These are phyloP conservation scores for Amaranthus tricolor DNA, from an alignment of 179 eudicot genomes.

Conservation along the genomic window DNA sequence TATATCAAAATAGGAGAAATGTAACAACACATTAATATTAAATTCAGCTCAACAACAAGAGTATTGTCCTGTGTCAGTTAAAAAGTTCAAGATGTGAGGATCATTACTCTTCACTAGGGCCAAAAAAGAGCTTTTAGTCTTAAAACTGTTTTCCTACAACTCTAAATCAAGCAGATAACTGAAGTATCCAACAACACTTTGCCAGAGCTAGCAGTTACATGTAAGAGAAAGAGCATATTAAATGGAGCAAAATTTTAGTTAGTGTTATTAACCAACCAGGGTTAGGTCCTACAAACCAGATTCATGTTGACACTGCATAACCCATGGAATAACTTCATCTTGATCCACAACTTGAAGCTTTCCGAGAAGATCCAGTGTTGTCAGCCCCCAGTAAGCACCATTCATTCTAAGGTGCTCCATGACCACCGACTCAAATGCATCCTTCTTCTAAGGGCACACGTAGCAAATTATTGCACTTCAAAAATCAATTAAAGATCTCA, in stretches of 20 bases:
- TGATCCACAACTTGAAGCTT: slow-evolving; percentile 65
- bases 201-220: not conserved
- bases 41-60: not conserved
- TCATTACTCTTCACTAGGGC: not conserved
- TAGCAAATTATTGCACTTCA: slow-evolving; percentile 12
- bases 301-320: slow-evolving; percentile 92
- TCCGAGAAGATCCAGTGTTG: slow-evolving; percentile 74
- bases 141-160: not conserved
- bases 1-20: not conserved
- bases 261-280: not conserved
- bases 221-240: not conserved
- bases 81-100: not conserved
- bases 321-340: slow-evolving; percentile 79
- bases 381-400: slow-evolving; percentile 97
- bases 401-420: slow-evolving; percentile 85
- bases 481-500: not conserved
- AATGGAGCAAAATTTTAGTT: not conserved
- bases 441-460: slow-evolving; percentile 53
- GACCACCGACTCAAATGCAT: slow-evolving; percentile 67
- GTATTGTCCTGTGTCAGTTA: not conserved
- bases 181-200: not conserved
- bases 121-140: not conserved
- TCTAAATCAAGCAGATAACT: not conserved
- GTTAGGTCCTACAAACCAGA: slow-evolving; percentile 49
- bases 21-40: not conserved